phyloP scores from a whole-genome alignment of 192 early-diverging fungal species.

The Coemansia erecta region DNA sequence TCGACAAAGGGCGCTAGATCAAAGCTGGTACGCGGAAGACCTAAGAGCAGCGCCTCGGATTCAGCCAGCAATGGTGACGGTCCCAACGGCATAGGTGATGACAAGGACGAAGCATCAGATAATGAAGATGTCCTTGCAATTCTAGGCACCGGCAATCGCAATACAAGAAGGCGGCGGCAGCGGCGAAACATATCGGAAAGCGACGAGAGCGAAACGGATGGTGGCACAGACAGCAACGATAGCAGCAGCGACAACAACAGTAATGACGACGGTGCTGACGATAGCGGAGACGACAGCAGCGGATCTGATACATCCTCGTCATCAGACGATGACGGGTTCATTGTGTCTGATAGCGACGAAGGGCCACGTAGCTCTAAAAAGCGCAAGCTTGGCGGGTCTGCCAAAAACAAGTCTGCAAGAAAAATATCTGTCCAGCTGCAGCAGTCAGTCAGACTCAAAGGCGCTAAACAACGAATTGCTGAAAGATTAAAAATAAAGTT shows the following conservation, averaged over 20 bases:
- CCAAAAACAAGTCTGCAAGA: background rate
- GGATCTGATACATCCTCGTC: constrained; percentile 6
- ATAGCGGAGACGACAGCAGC: constrained; percentile 10
- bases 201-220: background rate
- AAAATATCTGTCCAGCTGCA: background rate
- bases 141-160: background rate
- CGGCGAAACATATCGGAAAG: too few relatives aligned
- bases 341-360: constrained; percentile 36
- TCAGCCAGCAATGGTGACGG: background rate
- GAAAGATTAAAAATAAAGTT: constrained; percentile 50
- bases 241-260: constrained; percentile 1
- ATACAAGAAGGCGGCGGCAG: too few relatives aligned
- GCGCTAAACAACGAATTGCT: constrained; percentile 35
- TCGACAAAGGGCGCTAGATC: background rate
- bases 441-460: constrained; percentile 16
- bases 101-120: background rate
- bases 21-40: constrained; percentile 36
- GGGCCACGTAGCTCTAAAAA: constrained; percentile 8
- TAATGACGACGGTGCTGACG: background rate
- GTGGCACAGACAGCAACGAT: background rate
- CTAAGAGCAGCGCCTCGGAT: constrained; percentile 9
- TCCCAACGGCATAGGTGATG: background rate
- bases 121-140: background rate
- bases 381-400: constrained; percentile 9
- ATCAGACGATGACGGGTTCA: constrained; percentile 19